Evolutionary conservation across 2,329 filamentous ascomycete species (phyloP).

Genomic region (Trichoderma harzianum): DNA sequence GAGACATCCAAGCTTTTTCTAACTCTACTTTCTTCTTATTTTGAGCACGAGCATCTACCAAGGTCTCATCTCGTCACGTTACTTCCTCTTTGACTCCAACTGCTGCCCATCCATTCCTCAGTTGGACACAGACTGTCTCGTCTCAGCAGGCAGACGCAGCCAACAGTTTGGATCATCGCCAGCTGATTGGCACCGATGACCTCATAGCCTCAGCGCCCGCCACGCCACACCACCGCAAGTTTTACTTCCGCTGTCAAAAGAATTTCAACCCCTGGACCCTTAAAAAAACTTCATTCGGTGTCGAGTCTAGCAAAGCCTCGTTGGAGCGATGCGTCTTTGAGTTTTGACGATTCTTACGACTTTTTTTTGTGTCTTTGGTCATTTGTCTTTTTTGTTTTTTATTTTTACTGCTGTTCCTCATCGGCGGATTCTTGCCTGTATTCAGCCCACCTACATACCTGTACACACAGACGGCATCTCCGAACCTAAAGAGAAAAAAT

Average conservation of each 20-base stretch:
- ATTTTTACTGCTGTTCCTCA: not conserved
- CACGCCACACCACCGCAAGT: not conserved
- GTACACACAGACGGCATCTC: not conserved
- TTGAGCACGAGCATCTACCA: not conserved
- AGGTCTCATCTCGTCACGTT: not conserved
- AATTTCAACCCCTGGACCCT: conserved; percentile 12
- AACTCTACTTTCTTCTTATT: not conserved
- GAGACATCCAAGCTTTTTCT: not conserved
- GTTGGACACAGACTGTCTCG: not conserved
- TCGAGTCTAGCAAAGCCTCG: not conserved
- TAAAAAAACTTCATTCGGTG: not conserved
- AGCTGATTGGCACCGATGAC: conserved; percentile 14
- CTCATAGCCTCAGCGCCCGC: conserved; percentile 11
- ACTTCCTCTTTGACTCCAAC: not conserved
- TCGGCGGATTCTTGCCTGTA: not conserved
- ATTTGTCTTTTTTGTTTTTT: not conserved
- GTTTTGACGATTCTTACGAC: not conserved
- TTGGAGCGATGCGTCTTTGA: not conserved
- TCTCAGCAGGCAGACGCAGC: not conserved
- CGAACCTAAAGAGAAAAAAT: not conserved
- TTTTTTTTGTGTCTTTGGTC: not conserved
- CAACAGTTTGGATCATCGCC: not conserved
- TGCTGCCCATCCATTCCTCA: not conserved
- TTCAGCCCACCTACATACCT: not conserved
- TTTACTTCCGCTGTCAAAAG: conserved; percentile 10